Evolutionary conservation across 768 basidiomycete genomes (phyloP).

Genomic region (Boletus tomentosulus): DNA sequence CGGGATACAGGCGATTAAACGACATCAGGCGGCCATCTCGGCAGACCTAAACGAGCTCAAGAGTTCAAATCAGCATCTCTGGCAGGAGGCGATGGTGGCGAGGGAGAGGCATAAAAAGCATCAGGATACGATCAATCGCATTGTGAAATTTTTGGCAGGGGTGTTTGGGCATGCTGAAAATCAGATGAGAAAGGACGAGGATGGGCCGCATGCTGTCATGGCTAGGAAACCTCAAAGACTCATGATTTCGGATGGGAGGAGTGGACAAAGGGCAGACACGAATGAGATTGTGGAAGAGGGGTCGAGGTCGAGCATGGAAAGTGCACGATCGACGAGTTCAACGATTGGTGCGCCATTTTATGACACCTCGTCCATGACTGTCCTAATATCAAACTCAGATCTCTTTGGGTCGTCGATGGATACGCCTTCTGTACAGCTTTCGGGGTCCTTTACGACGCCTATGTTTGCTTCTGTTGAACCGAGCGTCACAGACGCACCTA

Average conservation of each 20-base stretch:
- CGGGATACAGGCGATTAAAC: conserved; percentile 82
- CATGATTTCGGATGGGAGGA: conserved; percentile 59
- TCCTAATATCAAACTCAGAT: conserved; percentile 26
- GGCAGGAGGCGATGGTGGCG: conserved; percentile 83
- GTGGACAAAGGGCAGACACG: conserved; percentile 34
- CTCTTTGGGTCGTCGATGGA: conserved; percentile 42
- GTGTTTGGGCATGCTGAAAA: conserved; percentile 67
- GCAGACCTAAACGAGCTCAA: conserved; percentile 86
- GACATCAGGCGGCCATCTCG: conserved; percentile 90
- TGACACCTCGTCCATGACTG: not conserved
- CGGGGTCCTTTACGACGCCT: conserved; percentile 27
- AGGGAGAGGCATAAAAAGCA: conserved; percentile 85
- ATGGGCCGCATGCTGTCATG: conserved; percentile 41
- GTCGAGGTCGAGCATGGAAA: conserved; percentile 27
- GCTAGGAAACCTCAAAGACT: conserved; percentile 51
- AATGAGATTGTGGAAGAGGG: conserved; percentile 42
- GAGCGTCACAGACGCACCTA: conserved; percentile 15
- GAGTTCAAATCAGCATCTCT: conserved; percentile 81
- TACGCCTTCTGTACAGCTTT: conserved; percentile 40
- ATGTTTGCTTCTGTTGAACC: conserved; percentile 29
- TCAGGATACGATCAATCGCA: conserved; percentile 93
- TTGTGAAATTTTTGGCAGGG: conserved; percentile 90
- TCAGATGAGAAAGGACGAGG: conserved; percentile 34
- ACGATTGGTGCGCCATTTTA: conserved; percentile 2
- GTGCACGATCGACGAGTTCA: conserved; percentile 17